Base-by-base conservation (phyloP, 768 basidiomycete genomes). In the Podaxis sp. region DNA sequence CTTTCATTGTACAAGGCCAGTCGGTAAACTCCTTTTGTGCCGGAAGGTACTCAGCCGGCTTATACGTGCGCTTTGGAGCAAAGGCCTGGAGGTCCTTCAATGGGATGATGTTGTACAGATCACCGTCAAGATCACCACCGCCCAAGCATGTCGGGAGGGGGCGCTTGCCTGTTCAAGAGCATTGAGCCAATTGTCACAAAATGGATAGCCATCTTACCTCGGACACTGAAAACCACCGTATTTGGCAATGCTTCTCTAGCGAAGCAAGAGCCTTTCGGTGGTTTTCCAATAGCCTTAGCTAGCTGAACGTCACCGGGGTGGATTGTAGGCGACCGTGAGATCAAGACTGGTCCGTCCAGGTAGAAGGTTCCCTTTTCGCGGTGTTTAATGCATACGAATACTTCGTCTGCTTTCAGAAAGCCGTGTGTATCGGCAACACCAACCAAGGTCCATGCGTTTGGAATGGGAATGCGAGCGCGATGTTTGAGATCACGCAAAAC, bases 71-170 rank as follows among this genome's bases (percentile, higher is more conserved):
- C 10, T 60, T 59, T 0, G 72, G 71, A 2, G 6, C 42, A 51
- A 82, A 78, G 32, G 71, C 68, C n/a, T 80, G 79, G 21, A 73
- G 65, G 21, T 70, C 62, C 2, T 73, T 63, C 28, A 82, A 65
- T 2, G 79, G 78, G 38, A 83, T 76, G 0, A 85, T 63, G 57
- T 83, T 83, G 61, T 83, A 86, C 10, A 73, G 66, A 59, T 87
- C 86, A n/a, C 86, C 87, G 66, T 90, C 87, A 7, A 88, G 71
- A 67, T 90, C 89, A 0, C 87, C 88, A 2, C 88, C 88, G 2
- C 86, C 86, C 0, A 87, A 74, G 59, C 75, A 84, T 1, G 85
- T 83, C 0, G 86, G 80, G 9, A 89, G 65, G 0, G 88, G 85
- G 9, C 87, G 78, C 11, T 69, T 55, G 5, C 87, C 88, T 88